Evolutionary conservation across 352 stramenopile genomes (phyloP).

Genomic region (Globisporangium barbulae): DNA sequence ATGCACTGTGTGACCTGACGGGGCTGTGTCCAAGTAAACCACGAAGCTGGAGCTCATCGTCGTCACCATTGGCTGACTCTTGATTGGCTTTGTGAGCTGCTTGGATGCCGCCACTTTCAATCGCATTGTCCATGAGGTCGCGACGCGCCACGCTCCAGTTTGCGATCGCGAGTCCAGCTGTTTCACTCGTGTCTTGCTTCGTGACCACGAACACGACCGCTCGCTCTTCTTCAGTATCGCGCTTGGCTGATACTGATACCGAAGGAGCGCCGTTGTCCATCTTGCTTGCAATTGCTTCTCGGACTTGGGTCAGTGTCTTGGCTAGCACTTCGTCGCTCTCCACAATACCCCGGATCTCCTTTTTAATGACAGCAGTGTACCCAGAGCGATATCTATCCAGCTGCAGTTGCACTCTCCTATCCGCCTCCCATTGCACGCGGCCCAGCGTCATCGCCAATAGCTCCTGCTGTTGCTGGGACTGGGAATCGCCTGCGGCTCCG

Average conservation of each 20-base stretch:
- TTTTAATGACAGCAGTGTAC: background rate
- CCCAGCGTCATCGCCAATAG: background rate
- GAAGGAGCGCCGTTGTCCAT: background rate
- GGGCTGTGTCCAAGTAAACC: background rate
- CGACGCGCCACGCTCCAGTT: background rate
- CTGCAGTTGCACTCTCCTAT: conserved; percentile 4
- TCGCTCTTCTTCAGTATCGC: background rate
- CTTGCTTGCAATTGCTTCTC: background rate
- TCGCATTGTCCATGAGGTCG: background rate
- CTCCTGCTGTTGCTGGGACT: background rate
- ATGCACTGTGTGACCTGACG: conserved; percentile 1
- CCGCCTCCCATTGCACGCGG: conserved; percentile 5
- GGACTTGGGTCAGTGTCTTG: background rate
- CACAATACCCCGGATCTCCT: background rate
- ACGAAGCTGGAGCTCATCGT: background rate
- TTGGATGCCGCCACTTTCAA: background rate
- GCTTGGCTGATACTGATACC: no score
- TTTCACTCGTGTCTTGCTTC: background rate
- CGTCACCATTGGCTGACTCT: background rate
- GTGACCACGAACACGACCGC: background rate
- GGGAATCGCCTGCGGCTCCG: background rate
- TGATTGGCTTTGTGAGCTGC: background rate
- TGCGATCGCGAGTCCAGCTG: background rate
- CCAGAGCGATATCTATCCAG: conserved; percentile 9
- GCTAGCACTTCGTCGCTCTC: background rate